Conservation (phyloP, 805 yeast species). For the Metschnikowia continentalis region DNA sequence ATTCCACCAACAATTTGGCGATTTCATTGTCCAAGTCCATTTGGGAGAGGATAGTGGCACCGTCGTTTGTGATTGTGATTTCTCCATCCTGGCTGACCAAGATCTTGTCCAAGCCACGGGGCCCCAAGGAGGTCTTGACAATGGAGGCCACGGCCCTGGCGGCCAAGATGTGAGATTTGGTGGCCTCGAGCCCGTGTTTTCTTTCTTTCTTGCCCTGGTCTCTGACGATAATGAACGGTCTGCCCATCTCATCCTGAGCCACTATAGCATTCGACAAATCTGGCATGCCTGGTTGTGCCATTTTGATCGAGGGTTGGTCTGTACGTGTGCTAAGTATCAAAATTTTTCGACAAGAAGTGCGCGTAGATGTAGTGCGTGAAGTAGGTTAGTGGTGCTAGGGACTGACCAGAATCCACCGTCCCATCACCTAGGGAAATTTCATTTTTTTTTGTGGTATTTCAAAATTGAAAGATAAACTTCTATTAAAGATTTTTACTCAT, state of each 20-base stretch:
- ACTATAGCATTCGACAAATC: slow-evolving; percentile 97
- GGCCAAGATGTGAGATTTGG: slow-evolving; percentile 83
- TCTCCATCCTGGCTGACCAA: slow-evolving; percentile 95
- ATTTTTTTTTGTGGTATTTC: too few relatives aligned
- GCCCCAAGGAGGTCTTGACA: slow-evolving; percentile 90
- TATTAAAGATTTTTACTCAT: too few relatives aligned
- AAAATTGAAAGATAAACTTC: too few relatives aligned
- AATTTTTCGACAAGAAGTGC: slow-evolving; percentile 5
- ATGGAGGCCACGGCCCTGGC: slow-evolving; percentile 93
- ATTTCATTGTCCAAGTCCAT: slow-evolving; percentile 96
- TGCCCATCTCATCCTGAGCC: slow-evolving; percentile 99
- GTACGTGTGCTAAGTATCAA: slow-evolving; percentile 3
- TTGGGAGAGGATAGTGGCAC: slow-evolving; percentile 92
- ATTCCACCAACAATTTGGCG: slow-evolving; percentile 90
- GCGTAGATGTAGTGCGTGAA: slow-evolving; percentile 4
- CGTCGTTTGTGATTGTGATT: slow-evolving; percentile 96
- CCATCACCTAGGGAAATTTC: neutral
- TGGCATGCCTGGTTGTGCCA: slow-evolving; percentile 49
- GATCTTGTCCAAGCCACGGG: slow-evolving; percentile 97
- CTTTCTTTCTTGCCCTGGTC: slow-evolving; percentile 76
- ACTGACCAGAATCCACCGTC: neutral
- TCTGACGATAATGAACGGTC: slow-evolving; percentile 96
- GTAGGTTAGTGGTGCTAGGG: neutral
- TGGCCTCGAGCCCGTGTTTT: slow-evolving; percentile 46
- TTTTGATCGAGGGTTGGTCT: slow-evolving; percentile 4